Evolutionary conservation across 768 basidiomycete genomes (phyloP).

Genomic region (Naganishia vishniacii): DNA sequence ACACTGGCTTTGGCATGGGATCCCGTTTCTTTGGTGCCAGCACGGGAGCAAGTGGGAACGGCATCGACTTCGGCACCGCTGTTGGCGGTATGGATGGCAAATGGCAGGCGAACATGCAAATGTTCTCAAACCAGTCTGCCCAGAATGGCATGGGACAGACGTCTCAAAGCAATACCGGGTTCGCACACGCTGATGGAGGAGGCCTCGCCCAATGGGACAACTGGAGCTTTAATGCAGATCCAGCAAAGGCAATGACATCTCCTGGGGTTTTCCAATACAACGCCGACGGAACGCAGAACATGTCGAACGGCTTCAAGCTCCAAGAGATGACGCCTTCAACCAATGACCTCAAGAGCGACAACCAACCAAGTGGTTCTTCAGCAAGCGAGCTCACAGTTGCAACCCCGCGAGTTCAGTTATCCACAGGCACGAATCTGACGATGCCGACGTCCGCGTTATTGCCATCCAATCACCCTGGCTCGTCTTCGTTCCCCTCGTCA

Average conservation of each 20-base stretch:
- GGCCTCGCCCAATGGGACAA: slow-evolving; percentile 28
- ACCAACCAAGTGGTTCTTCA: not conserved
- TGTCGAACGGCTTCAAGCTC: not conserved
- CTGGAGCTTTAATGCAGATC: slow-evolving; percentile 23
- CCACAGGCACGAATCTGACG: slow-evolving; percentile 5
- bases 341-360: not conserved
- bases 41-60: not conserved
- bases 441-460: slow-evolving; percentile 30
- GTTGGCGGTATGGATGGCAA: not conserved
- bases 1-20: slow-evolving; percentile 19
- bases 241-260: not conserved
- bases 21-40: slow-evolving; percentile 1
- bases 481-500: slow-evolving; percentile 15
- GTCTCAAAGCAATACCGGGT: not conserved
- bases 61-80: slow-evolving; percentile 9
- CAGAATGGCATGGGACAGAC: not conserved
- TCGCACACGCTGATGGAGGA: slow-evolving; percentile 20
- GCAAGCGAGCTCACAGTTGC: not conserved
- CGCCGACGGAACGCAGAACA: not conserved
- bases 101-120: not conserved
- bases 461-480: slow-evolving; percentile 18
- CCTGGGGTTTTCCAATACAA: slow-evolving; percentile 10
- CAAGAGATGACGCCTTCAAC: not conserved
- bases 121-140: not conserved
- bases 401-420: not conserved